Conservation (phyloP, 2,329 filamentous ascomycete species). For the Chalaropsis ovoidea region DNA sequence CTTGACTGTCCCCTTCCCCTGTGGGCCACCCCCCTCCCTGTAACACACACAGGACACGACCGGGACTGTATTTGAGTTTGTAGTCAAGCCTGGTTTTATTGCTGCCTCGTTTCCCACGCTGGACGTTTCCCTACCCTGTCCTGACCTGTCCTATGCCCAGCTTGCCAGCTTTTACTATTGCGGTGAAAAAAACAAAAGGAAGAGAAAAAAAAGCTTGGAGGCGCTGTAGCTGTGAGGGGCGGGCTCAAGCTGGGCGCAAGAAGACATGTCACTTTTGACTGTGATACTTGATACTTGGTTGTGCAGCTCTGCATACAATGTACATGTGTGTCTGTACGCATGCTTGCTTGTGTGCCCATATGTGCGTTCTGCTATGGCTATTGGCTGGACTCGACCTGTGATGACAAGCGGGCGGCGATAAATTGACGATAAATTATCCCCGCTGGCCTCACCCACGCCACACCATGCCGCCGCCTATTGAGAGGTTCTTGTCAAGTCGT, state of each 20-base stretch:
- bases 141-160: neutral
- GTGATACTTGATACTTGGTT: neutral
- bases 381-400: neutral
- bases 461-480: neutral
- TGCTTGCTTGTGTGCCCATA: neutral
- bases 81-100: conserved; percentile 2
- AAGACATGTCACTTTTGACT: neutral
- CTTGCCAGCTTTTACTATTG: conserved; percentile 11
- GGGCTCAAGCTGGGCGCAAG: neutral
- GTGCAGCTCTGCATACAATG: neutral
- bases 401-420: neutral
- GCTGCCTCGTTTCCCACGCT: neutral
- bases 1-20: neutral
- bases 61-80: neutral
- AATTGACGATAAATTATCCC: neutral
- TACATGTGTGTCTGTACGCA: neutral
- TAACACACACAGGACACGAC: neutral
- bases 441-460: neutral
- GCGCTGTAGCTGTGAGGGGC: neutral
- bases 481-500: neutral
- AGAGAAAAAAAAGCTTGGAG: neutral
- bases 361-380: neutral
- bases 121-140: neutral
- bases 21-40: neutral
- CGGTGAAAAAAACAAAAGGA: neutral